phyloP scores from a whole-genome alignment of 306 rosid species.

The Lupinus albus region DNA sequence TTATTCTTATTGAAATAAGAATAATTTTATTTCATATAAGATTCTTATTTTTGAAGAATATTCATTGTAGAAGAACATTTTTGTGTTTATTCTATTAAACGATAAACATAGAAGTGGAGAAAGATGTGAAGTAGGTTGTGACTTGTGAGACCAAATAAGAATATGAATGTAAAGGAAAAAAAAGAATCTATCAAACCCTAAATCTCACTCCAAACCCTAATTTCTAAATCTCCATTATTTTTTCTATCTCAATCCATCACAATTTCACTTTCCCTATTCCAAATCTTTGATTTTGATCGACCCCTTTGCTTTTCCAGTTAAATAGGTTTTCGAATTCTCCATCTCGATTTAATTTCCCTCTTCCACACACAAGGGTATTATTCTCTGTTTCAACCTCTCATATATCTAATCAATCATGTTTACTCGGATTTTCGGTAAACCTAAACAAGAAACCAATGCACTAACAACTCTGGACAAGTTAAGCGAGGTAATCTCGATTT shows the following conservation, averaged over 20 bases:
- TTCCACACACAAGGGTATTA: constrained; percentile 41
- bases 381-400: constrained; percentile 35
- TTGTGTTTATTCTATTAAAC: too few species aligned
- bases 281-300: constrained; percentile 7
- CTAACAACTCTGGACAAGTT: constrained; percentile 73
- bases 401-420: constrained; percentile 59
- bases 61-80: too few species aligned
- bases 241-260: background rate
- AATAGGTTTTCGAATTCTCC: constrained; percentile 10
- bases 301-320: constrained; percentile 1
- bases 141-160: too few species aligned
- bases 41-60: too few species aligned
- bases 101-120: too few species aligned
- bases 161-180: too few species aligned
- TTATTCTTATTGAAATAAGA: too few species aligned
- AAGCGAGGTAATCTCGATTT: constrained; percentile 62
- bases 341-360: constrained; percentile 5
- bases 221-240: background rate
- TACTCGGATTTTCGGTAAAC: constrained; percentile 75
- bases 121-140: too few species aligned
- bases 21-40: too few species aligned
- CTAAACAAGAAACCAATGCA: constrained; percentile 75
- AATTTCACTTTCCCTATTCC: background rate
- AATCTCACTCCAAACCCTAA: constrained; percentile 39
- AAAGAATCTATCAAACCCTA: too few species aligned